phyloP scores from a whole-genome alignment of 768 basidiomycete species.

The Leucocoprinus leucothites region DNA sequence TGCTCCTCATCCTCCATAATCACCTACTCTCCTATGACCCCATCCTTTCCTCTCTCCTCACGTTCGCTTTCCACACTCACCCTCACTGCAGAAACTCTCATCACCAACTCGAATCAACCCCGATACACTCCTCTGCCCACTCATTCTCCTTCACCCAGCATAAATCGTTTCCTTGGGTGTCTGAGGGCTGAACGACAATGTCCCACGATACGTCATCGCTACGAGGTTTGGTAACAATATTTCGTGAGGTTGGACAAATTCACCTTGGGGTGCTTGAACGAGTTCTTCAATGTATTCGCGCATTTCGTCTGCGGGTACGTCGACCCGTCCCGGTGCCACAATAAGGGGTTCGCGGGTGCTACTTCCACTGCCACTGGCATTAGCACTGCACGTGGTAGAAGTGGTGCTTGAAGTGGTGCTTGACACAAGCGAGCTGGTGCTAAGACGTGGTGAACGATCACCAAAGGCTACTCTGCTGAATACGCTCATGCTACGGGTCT shows the following conservation, averaged over 20 bases:
- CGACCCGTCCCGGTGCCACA: neutral
- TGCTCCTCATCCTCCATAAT: slow-evolving; percentile 4
- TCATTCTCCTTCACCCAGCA: slow-evolving; percentile 7
- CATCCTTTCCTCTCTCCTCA: neutral
- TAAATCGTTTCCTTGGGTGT: neutral
- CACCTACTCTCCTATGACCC: neutral
- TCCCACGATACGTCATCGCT: slow-evolving; percentile 5
- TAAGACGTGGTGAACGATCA: too few species aligned
- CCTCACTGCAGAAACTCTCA: too few species aligned
- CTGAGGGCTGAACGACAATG: slow-evolving; percentile 1
- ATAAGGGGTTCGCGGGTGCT: neutral
- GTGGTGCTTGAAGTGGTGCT: too few species aligned
- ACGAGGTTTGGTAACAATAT: slow-evolving; percentile 6
- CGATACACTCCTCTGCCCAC: neutral
- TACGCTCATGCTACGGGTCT: too few species aligned
- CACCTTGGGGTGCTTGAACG: slow-evolving; percentile 1
- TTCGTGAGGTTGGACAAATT: slow-evolving; percentile 3
- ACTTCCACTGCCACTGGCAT: neutral
- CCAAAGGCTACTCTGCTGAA: too few species aligned
- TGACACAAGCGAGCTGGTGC: too few species aligned
- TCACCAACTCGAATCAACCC: neutral
- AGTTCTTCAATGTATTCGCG: slow-evolving; percentile 2
- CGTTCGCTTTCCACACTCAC: too few species aligned
- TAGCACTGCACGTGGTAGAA: too few species aligned
- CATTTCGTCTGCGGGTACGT: slow-evolving; percentile 7